Evolutionary conservation across 257 asterid species (phyloP).

Genomic region (Lavandula angustifolia): DNA sequence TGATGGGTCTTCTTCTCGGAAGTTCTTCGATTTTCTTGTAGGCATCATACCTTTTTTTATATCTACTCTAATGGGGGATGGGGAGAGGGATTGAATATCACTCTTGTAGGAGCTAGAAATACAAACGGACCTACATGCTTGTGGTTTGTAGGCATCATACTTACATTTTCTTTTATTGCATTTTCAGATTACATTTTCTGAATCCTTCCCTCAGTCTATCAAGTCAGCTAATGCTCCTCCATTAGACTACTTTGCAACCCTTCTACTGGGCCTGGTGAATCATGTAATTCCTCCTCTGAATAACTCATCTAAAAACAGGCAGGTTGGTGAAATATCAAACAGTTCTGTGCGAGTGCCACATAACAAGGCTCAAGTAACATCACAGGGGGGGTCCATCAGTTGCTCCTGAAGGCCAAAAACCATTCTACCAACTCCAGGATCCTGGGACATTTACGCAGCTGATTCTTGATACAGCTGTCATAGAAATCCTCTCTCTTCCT

Average conservation of each 20-base stretch:
- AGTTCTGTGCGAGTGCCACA: constrained; percentile 50
- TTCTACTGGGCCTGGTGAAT: constrained; percentile 82
- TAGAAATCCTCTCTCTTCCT: constrained; percentile 93
- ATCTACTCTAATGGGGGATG: too few species aligned
- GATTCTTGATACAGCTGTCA: constrained; percentile 93
- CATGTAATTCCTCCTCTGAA: constrained; percentile 85
- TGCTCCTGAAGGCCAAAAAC: constrained; percentile 71
- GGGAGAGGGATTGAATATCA: too few species aligned
- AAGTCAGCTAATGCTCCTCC: constrained; percentile 91
- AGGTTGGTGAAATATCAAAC: constrained; percentile 54
- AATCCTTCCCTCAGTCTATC: constrained; percentile 87
- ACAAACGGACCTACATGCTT: too few species aligned
- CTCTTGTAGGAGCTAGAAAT: too few species aligned
- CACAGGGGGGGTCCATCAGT: constrained; percentile 62
- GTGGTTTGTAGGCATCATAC: neutral
- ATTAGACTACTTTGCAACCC: constrained; percentile 86
- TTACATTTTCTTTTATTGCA: constrained; percentile 17
- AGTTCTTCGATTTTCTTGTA: constrained; percentile 20
- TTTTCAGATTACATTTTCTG: constrained; percentile 90
- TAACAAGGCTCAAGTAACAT: constrained; percentile 55
- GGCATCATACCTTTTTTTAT: neutral
- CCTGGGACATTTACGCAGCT: constrained; percentile 95
- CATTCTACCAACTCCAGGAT: constrained; percentile 94
- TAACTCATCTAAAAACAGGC: constrained; percentile 60
- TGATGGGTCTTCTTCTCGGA: constrained; percentile 24